Conservation (phyloP, 306 rosid species). For the Pachyrhizus erosus region DNA sequence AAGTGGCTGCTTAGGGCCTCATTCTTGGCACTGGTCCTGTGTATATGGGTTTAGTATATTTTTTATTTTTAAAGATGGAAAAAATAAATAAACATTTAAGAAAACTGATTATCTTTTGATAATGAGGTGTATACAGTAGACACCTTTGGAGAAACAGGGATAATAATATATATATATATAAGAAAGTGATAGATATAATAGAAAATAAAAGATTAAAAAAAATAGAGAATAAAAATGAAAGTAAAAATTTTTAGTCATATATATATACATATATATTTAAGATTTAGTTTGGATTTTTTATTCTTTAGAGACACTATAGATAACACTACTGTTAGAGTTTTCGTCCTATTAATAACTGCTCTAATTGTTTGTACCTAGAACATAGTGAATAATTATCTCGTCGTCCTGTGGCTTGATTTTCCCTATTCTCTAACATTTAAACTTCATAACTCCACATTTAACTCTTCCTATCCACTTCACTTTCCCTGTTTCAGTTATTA, state of each 20-base stretch:
- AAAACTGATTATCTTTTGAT: too few species aligned
- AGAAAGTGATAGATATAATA: neutral
- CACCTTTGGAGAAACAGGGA: neutral
- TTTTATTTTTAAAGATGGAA: too few species aligned
- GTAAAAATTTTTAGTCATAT: neutral
- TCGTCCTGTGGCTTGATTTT: neutral
- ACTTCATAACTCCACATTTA: neutral
- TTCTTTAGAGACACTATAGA: neutral
- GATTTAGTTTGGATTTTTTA: neutral
- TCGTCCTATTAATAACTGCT: neutral
- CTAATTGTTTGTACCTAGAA: neutral
- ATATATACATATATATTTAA: neutral
- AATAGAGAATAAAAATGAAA: neutral
- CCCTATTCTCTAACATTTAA: neutral
- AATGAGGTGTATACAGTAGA: neutral
- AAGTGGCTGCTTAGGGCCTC: too few species aligned
- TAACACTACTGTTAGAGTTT: neutral
- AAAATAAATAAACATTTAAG: too few species aligned
- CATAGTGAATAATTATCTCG: neutral
- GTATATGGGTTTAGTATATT: too few species aligned
- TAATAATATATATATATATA: neutral
- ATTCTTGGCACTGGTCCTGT: too few species aligned
- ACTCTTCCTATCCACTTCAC: neutral
- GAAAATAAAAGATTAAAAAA: neutral
- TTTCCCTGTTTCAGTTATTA: neutral